Conservation (phyloP, 2,329 filamentous ascomycete genomes). For the Talaromyces sp. region DNA sequence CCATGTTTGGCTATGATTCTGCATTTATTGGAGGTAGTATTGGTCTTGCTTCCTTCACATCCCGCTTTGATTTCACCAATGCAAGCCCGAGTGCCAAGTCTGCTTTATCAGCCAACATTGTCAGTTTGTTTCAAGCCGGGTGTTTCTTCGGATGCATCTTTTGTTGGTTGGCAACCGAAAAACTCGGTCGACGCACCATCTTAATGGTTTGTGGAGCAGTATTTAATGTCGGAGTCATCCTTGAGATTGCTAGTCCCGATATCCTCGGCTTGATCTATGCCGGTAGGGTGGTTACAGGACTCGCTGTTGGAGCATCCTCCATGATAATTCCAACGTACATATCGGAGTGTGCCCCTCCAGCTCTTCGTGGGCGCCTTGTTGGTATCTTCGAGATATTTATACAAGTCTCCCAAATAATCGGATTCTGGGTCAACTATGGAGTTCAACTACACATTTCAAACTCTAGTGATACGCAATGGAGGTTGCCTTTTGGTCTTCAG, state of each 20-base stretch:
- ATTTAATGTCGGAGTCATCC: constrained; percentile 58
- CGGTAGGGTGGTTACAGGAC: constrained; percentile 55
- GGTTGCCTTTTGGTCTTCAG: constrained; percentile 63
- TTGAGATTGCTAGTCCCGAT: constrained; percentile 59
- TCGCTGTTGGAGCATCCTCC: constrained; percentile 49
- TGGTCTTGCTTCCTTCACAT: constrained; percentile 8
- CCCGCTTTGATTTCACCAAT: background rate
- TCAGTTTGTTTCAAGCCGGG: constrained; percentile 66
- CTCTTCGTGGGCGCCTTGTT: constrained; percentile 57
- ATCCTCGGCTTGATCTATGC: constrained; percentile 62
- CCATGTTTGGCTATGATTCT: constrained; percentile 16
- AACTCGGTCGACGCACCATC: constrained; percentile 53
- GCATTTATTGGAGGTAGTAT: constrained; percentile 13
- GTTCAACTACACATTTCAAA: constrained; percentile 44
- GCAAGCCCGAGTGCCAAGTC: background rate
- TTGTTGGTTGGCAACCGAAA: constrained; percentile 44
- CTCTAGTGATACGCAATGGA: constrained; percentile 46
- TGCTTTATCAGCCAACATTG: constrained; percentile 41
- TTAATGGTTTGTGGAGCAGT: constrained; percentile 57
- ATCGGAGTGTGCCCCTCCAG: constrained; percentile 57
- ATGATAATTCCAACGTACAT: constrained; percentile 61
- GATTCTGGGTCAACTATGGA: constrained; percentile 55
- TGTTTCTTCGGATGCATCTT: constrained; percentile 47
- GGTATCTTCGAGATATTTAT: constrained; percentile 61
- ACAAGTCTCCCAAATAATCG: constrained; percentile 43